Base-by-base conservation (phyloP, 1,284 basidiomycete genomes). In the Cryptococcus sp. region DNA sequence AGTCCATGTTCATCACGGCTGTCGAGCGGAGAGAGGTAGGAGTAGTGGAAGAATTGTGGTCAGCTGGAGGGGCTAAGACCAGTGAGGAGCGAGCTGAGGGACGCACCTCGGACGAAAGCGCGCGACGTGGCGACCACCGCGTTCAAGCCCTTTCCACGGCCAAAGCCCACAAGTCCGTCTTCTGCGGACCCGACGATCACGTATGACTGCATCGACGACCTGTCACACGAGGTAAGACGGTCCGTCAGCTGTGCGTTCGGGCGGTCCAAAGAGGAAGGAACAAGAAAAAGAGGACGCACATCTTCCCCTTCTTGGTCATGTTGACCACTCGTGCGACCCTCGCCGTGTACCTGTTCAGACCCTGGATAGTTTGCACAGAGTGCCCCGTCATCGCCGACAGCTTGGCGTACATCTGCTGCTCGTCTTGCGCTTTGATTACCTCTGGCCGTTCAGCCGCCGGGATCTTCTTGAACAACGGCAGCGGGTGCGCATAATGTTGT, bases 81-180 rank as follows among this genome's bases (percentile, higher is more conserved):
- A 20, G 46, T 15, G 5, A 46, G 20, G 43, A 24, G 53, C 6
- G 13, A n/a, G 15, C 28, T 49, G 38, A 48, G 35, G 46, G n/a
- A 21, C 45, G 24, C 15, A 16, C 45, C 28, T 33, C 28, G 28
- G 9, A 33, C 28, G 28, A 33, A 33, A 33, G 28, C 28, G 28
- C 28, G 28, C 28, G 28, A 33, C 28, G 28, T 33, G 28, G 28
- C 28, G 28, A 33, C 28, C 4, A 4, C 28, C 28, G 28, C 28
- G 28, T 33, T 33, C 9, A 33, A 77, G 76, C 68, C 88, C 87
- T 76, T 91, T 49, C 88, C 94, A 70, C 91, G 85, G 3, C 95
- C 95, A 49, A 89, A 82, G 4, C 95, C 95, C 0, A 98, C 87
- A 21, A 98, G 81, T 0, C 95, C 95, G 44, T 88, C 81, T 8